A percentile compares a stretch with the other conserved stretches of the same genome.
Evolutionary conservation across 1,284 basidiomycete species (phyloP).

Genomic region (Ganoderma leucocontextum): DNA sequence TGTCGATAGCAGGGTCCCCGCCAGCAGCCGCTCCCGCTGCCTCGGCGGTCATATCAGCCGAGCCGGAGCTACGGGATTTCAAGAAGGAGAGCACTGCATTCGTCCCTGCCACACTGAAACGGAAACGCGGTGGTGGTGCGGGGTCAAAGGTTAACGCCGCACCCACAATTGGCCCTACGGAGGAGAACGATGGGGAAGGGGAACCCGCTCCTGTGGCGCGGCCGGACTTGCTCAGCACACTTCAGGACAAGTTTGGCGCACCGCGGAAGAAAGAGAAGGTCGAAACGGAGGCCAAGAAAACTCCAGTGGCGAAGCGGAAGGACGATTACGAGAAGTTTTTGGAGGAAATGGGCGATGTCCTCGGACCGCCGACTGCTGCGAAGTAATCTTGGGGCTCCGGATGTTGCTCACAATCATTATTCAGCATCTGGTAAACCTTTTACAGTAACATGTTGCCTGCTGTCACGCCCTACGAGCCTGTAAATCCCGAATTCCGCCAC

Average conservation of each 20-base stretch:
- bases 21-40: slow-evolving; percentile 37
- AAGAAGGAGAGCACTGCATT: slow-evolving; percentile 94
- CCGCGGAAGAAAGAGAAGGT: slow-evolving; percentile 45
- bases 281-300: slow-evolving; percentile 18
- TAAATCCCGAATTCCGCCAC: no score
- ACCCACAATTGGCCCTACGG: slow-evolving; percentile 53
- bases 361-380: slow-evolving; percentile 8
- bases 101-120: slow-evolving; percentile 76
- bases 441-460: no score
- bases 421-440: background rate
- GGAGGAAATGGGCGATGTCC: slow-evolving; percentile 75
- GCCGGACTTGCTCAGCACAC: slow-evolving; percentile 70
- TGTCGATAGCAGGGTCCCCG: slow-evolving; percentile 26
- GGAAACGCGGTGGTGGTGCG: slow-evolving; percentile 58
- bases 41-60: slow-evolving; percentile 80
- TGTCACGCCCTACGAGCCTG: no score
- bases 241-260: slow-evolving; percentile 62
- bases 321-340: slow-evolving; percentile 82
- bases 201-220: slow-evolving; percentile 47
- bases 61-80: slow-evolving; percentile 86
- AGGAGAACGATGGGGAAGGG: slow-evolving; percentile 43
- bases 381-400: background rate
- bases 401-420: background rate
- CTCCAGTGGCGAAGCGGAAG: slow-evolving; percentile 49
- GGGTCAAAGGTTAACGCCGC: slow-evolving; percentile 68